Evolutionary conservation across 768 basidiomycete species (phyloP), one percentile per base, ranked within the genome.

Genomic region (Lactarius evosmus): DNA sequence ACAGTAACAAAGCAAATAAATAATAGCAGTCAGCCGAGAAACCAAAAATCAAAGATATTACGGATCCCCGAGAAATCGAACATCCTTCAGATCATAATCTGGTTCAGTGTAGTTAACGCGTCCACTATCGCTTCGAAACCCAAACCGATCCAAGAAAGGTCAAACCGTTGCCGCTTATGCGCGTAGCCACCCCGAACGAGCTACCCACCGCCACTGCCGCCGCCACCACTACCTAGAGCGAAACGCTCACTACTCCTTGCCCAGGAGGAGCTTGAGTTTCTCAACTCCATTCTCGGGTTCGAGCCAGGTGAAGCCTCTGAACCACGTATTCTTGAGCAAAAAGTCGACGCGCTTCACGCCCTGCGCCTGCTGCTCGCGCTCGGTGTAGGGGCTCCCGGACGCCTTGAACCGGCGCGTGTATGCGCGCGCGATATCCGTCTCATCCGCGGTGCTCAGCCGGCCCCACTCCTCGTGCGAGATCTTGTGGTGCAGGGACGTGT

Each of bases 331-430:
- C 56, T 53, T 56, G 9, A 58, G 57, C 52, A 69, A 58, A n/a
- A 63, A 69, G 56, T 69, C 68, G 36, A 69, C 49, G 33, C 60
- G 66, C 66, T 69, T 69, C 44, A 69, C 68, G 14, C 68, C 68
- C 33, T 63, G 62, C 16, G 66, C 41, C 51, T 56, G 58, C 57
- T 64, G 66, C 60, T 56, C 50, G 33, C 57, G 55, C 57, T 63
- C 59, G 4, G 33, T 33, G 7, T 53, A 60, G 6, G 58, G 36
- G 33, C 14, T 57, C 27, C 55, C 32, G 19, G 44, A 56, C 30
- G 68, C 60, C 60, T 69, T 67, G 68, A 34, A 67, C 19, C 68
- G 62, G 38, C 66, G 68, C 25, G 68, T 69, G 62, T 67, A 69
- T 38, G 68, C 68, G 14, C 66, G 62, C n/a, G 68, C 40, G 38